phyloP scores from a whole-genome alignment of 2,329 filamentous ascomycete genomes.

The Pyricularia sp. region DNA sequence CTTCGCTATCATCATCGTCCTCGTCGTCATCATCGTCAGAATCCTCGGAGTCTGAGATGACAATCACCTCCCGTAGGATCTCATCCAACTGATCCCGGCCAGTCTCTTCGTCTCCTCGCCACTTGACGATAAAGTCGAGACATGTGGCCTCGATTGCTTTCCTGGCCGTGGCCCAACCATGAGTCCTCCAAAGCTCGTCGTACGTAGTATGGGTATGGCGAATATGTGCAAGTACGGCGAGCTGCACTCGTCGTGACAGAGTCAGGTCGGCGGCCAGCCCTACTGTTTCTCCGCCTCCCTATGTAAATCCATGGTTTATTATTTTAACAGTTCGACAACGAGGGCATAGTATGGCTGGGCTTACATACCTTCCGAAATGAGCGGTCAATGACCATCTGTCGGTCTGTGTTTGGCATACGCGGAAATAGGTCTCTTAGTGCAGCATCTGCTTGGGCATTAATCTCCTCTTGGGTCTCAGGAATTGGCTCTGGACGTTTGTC shows the following conservation, averaged over 20 bases:
- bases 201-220: slow-evolving; percentile 55
- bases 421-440: slow-evolving; percentile 52
- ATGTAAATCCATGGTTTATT: neutral
- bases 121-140: slow-evolving; percentile 54
- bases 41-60: slow-evolving; percentile 49
- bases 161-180: slow-evolving; percentile 44
- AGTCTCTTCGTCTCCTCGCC: slow-evolving; percentile 58
- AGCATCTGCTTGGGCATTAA: slow-evolving; percentile 48
- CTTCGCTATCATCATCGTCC: slow-evolving; percentile 17
- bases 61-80: slow-evolving; percentile 51
- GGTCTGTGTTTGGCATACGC: slow-evolving; percentile 51
- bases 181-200: slow-evolving; percentile 45
- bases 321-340: neutral
- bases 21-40: slow-evolving; percentile 26
- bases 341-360: neutral
- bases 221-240: slow-evolving; percentile 54
- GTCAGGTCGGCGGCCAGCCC: slow-evolving; percentile 42
- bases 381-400: slow-evolving; percentile 47
- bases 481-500: slow-evolving; percentile 40
- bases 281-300: slow-evolving; percentile 32
- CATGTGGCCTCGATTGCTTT: slow-evolving; percentile 48
- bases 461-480: slow-evolving; percentile 43
- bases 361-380: slow-evolving; percentile 46
- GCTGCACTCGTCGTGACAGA: slow-evolving; percentile 48
- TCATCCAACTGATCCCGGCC: slow-evolving; percentile 55